Percentiles rank a stretch among this genome's conserved stretches.
Evolutionary conservation across 2,329 filamentous ascomycete species (phyloP).

Genomic region (Emericellopsis cladophorae): DNA sequence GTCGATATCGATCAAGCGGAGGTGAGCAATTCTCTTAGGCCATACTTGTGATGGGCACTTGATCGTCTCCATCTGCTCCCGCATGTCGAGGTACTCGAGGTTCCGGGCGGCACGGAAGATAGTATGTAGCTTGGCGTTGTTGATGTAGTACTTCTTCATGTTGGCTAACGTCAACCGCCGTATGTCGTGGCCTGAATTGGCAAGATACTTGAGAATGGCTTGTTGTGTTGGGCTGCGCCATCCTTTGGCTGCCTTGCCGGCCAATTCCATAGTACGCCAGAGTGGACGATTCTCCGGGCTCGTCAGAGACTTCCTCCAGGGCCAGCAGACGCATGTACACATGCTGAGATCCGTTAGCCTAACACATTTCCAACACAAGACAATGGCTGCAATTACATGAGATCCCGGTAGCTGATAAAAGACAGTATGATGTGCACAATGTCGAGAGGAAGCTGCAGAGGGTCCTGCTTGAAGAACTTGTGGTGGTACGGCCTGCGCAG

Average conservation of each 20-base stretch:
- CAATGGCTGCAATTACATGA: conserved; percentile 11
- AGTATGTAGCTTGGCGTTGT: not conserved
- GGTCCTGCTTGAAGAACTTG: conserved; percentile 19
- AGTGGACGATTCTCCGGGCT: conserved; percentile 13
- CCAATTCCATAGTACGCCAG: conserved; percentile 16
- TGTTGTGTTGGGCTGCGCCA: not conserved
- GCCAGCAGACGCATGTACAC: conserved; percentile 18
- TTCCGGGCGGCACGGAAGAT: not conserved
- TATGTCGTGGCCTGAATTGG: conserved; percentile 16
- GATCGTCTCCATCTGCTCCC: not conserved
- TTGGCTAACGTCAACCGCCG: conserved; percentile 14
- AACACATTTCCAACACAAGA: not conserved
- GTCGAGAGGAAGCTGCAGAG: conserved; percentile 20
- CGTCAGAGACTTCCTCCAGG: conserved; percentile 15
- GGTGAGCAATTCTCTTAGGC: not conserved
- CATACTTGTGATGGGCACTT: not conserved
- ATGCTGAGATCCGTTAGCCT: conserved; percentile 8
- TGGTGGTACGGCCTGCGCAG: conserved; percentile 20
- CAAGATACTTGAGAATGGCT: conserved; percentile 5
- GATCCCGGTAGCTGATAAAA: conserved; percentile 17
- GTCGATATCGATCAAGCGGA: not conserved
- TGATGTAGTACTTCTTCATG: conserved; percentile 1
- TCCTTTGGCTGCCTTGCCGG: conserved; percentile 1
- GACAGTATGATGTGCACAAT: conserved; percentile 21
- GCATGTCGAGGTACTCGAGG: not conserved